Evolutionary conservation across 2,329 filamentous ascomycete genomes (phyloP), one percentile per base, ranked within the genome.

Genomic region (Trichoderma simmonsii): DNA sequence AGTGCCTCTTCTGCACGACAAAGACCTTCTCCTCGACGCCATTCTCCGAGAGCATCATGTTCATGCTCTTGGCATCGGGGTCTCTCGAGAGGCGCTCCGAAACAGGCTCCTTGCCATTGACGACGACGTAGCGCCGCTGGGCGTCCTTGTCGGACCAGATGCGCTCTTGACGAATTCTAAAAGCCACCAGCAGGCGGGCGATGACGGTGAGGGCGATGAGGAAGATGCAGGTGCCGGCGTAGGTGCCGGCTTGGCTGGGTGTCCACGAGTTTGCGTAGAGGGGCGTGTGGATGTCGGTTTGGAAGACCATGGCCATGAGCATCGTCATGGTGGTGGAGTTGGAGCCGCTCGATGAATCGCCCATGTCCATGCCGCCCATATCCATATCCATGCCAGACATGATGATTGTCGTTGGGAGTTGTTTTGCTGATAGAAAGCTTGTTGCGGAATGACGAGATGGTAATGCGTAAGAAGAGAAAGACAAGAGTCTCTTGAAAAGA

Each of bases 161-260:
- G 75, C 84, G 79, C 81, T 87, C 88, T 80, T 83, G 87, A 81
- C 84, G 89, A 83, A 83, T 89, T 79, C 93, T 94, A 77, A 88
- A 85, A 3, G 94, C 94, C 65, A 95, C 83, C 18, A 97, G 85
- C 24, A 85, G 83, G 67, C 95, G 92, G 78, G 91, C 90, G 71
- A 92, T 78, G 73, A 91, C 85, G 73, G 90, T 91, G 66, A 98
- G 90, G 59, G 92, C 76, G 79, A 97, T 90, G 72, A 98, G 87
- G 83, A 98, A 98, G 80, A 98, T 93, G 85, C 95, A 97, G 32
- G 94, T 97, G 71, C 90, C 95, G 2, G 93, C 94, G 82, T 98
- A 98, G 73, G 87, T 84, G 76, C 91, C 93, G 6, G 86, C 84
- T 43, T 84, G 90, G 32, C 79, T 82, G 6, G 95, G 95, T 3